Conservation (phyloP, 306 rosid species). For the Rosa multiflora region DNA sequence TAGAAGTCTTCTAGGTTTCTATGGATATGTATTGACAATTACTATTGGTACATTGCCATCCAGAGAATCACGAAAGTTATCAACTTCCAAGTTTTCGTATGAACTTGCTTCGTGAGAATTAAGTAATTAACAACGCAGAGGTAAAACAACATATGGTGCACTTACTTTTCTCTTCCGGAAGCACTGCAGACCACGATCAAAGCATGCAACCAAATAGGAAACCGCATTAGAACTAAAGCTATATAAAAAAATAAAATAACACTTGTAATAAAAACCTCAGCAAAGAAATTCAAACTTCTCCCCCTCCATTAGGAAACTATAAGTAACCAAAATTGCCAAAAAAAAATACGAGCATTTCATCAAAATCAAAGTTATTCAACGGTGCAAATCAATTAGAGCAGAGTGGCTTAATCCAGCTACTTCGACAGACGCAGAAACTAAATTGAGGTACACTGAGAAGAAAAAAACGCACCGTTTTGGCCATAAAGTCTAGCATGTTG, state of each 20-base stretch:
- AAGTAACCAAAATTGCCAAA: background rate
- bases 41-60: background rate
- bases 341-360: background rate
- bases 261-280: background rate
- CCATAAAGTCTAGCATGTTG: slow-evolving; percentile 75
- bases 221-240: slow-evolving; percentile 29
- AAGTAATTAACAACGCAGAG: background rate
- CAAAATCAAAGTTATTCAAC: background rate
- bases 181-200: slow-evolving; percentile 48
- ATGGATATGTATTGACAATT: background rate
- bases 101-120: background rate
- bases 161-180: slow-evolving; percentile 89
- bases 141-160: slow-evolving; percentile 26
- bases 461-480: slow-evolving; percentile 59
- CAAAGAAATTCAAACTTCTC: slow-evolving; percentile 10
- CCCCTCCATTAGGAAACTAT: background rate
- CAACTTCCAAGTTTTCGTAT: background rate
- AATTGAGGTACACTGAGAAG: background rate
- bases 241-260: background rate
- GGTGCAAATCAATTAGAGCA: background rate
- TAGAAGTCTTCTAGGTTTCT: background rate
- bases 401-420: background rate
- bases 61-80: background rate
- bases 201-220: slow-evolving; percentile 49
- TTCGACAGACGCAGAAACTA: background rate